phyloP scores from a whole-genome alignment of 495 filamentous ascomycete species.

The Pyrenopolyporus hunteri region DNA sequence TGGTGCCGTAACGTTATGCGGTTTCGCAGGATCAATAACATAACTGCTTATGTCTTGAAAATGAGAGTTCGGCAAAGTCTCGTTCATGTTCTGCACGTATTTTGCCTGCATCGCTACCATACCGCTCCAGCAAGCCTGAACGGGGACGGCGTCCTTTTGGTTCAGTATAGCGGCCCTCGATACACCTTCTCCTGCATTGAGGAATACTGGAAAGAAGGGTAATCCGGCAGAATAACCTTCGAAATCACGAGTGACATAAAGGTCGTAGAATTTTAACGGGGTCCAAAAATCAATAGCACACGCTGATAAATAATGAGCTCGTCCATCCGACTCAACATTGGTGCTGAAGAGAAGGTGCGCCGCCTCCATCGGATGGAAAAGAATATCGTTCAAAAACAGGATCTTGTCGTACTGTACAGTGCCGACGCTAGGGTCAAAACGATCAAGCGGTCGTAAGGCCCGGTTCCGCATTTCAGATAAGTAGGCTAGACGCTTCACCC shows the following conservation, averaged over 20 bases:
- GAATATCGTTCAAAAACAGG: constrained; percentile 77
- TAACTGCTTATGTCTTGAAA: constrained; percentile 33
- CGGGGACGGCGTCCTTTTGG: constrained; percentile 71
- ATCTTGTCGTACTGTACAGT: constrained; percentile 66
- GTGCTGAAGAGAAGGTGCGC: constrained; percentile 78
- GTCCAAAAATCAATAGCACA: constrained; percentile 81
- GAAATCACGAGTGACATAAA: constrained; percentile 76
- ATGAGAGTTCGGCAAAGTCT: constrained; percentile 25
- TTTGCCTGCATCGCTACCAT: constrained; percentile 79
- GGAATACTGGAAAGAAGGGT: constrained; percentile 79
- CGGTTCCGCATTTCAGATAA: constrained; percentile 80
- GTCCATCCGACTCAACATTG: constrained; percentile 62
- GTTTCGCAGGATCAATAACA: constrained; percentile 37
- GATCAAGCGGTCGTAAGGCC: constrained; percentile 68
- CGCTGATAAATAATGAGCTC: constrained; percentile 73
- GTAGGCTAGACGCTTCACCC: constrained; percentile 74
- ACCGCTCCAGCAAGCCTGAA: constrained; percentile 81
- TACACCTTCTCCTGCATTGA: constrained; percentile 57
- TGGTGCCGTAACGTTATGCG: constrained; percentile 46
- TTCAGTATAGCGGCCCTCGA: constrained; percentile 67
- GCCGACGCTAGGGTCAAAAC: constrained; percentile 40
- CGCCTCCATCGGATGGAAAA: constrained; percentile 73
- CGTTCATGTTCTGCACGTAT: constrained; percentile 56
- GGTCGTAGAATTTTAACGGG: constrained; percentile 82
- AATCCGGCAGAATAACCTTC: constrained; percentile 74